Conservation (phyloP, 2,329 filamentous ascomycete genomes). For the Coccinonectria pachysandricola region DNA sequence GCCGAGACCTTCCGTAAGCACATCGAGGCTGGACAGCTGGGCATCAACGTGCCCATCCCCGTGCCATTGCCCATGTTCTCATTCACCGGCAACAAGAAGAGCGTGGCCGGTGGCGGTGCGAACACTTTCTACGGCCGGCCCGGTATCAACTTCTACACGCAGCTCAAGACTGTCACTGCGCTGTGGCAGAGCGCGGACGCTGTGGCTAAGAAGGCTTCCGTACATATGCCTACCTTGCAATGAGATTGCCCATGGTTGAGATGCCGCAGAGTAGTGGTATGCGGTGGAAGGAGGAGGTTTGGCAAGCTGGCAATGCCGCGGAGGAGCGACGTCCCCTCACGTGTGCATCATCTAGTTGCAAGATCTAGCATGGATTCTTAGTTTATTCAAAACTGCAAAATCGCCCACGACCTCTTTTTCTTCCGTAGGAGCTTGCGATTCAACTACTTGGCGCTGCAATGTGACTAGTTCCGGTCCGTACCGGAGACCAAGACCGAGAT, state of each 20-base stretch:
- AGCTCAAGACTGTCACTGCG: slow-evolving; percentile 93
- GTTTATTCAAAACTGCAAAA: too few relatives aligned
- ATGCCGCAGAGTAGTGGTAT: background rate
- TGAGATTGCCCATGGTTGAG: too few relatives aligned
- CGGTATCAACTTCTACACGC: slow-evolving; percentile 89
- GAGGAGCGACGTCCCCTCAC: too few relatives aligned
- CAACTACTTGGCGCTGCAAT: too few relatives aligned
- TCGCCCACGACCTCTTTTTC: too few relatives aligned
- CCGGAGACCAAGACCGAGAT: too few relatives aligned
- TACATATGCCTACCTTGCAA: slow-evolving; percentile 66
- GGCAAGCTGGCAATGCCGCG: too few relatives aligned
- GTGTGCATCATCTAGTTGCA: too few relatives aligned
- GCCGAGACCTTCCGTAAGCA: slow-evolving; percentile 69
- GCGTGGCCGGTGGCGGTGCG: slow-evolving; percentile 79
- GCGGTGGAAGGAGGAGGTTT: slow-evolving; percentile 1
- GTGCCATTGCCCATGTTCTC: slow-evolving; percentile 63
- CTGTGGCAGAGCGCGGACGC: slow-evolving; percentile 84
- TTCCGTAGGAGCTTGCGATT: too few relatives aligned
- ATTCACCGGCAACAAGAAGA: slow-evolving; percentile 77
- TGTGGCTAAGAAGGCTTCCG: slow-evolving; percentile 71
- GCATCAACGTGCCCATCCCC: slow-evolving; percentile 75
- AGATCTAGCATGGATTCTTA: too few relatives aligned
- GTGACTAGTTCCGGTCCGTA: too few relatives aligned
- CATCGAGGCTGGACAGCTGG: slow-evolving; percentile 78
- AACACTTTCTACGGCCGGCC: slow-evolving; percentile 94